Evolutionary conservation across 352 stramenopile species (phyloP).

Genomic region (Aphanomyces stellatus): DNA sequence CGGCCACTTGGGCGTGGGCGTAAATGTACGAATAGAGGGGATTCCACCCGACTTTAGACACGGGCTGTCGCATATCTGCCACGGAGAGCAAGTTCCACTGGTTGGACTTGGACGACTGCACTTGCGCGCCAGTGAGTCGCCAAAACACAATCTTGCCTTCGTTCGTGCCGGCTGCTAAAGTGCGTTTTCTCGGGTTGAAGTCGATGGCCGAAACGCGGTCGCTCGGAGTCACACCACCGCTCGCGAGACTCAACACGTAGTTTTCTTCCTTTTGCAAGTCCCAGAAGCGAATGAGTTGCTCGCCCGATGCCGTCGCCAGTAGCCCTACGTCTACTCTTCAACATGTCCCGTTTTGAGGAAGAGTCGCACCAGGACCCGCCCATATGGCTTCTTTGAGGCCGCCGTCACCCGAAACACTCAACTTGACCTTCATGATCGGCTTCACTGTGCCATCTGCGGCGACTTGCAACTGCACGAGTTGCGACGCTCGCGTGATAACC

Average conservation of each 20-base stretch:
- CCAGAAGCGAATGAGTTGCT: constrained; percentile 88
- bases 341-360: no score
- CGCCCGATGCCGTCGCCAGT: constrained; percentile 84
- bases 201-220: constrained; percentile 80
- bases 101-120: not conserved
- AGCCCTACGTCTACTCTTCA: no score
- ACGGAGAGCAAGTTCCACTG: constrained; percentile 63
- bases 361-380: constrained; percentile 66
- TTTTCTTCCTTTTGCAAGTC: constrained; percentile 88
- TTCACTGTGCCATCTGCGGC: constrained; percentile 75
- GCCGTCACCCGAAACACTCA: constrained; percentile 78
- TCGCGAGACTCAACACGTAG: constrained; percentile 82
- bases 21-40: constrained; percentile 50
- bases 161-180: constrained; percentile 80
- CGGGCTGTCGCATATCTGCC: constrained; percentile 35
- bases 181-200: constrained; percentile 82
- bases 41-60: constrained; percentile 65
- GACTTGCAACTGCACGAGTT: constrained; percentile 89
- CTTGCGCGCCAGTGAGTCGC: constrained; percentile 43
- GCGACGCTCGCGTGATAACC: constrained; percentile 84
- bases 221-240: constrained; percentile 20
- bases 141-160: constrained; percentile 86
- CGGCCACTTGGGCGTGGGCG: constrained; percentile 55
- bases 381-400: constrained; percentile 79
- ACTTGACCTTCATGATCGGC: constrained; percentile 79